Percentiles rank a stretch among this genome's conserved stretches.
phyloP scores from a whole-genome alignment of 1,139 yeast genomes.

The Fermentozyma sake region DNA sequence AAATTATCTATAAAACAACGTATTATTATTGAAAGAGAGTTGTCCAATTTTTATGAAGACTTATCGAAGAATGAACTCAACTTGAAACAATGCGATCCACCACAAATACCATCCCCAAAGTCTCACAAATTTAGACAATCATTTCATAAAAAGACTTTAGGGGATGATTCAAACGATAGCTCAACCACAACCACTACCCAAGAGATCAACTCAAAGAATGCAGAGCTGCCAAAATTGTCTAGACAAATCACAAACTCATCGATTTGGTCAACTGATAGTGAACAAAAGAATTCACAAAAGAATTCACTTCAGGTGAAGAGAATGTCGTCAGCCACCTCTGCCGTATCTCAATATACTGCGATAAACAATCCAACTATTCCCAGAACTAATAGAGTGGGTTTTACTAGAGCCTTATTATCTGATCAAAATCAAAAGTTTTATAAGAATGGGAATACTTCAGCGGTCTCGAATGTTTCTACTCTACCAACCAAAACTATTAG shows the following conservation, averaged over 20 bases:
- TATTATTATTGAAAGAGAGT: slow-evolving; percentile 40
- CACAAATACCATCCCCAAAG: slow-evolving; percentile 5
- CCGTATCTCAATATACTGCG: slow-evolving; percentile 25
- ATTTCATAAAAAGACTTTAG: too few relatives aligned
- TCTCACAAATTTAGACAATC: too few relatives aligned
- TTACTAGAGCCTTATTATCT: slow-evolving; percentile 38
- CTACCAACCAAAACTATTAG: slow-evolving; percentile 11
- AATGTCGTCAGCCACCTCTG: slow-evolving; percentile 28
- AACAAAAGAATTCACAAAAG: slow-evolving; percentile 22
- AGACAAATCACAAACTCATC: slow-evolving; percentile 33
- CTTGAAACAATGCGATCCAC: slow-evolving; percentile 32
- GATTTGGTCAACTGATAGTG: slow-evolving; percentile 37
- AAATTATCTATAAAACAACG: slow-evolving; percentile 37
- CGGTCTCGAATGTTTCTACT: slow-evolving; percentile 14
- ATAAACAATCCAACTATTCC: slow-evolving; percentile 4
- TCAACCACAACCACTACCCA: slow-evolving; percentile 5
- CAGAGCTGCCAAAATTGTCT: slow-evolving; percentile 16
- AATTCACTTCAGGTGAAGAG: slow-evolving; percentile 29
- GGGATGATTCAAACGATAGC: slow-evolving; percentile 2
- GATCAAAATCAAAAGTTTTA: slow-evolving; percentile 26
- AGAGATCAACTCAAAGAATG: slow-evolving; percentile 1
- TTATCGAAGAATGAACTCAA: slow-evolving; percentile 35
- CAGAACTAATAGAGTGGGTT: slow-evolving; percentile 30
- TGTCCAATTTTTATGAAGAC: slow-evolving; percentile 39
- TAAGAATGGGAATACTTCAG: slow-evolving; percentile 20